Conservation (phyloP, 1,139 yeast species). For the Blastobotrys petasosporus region DNA sequence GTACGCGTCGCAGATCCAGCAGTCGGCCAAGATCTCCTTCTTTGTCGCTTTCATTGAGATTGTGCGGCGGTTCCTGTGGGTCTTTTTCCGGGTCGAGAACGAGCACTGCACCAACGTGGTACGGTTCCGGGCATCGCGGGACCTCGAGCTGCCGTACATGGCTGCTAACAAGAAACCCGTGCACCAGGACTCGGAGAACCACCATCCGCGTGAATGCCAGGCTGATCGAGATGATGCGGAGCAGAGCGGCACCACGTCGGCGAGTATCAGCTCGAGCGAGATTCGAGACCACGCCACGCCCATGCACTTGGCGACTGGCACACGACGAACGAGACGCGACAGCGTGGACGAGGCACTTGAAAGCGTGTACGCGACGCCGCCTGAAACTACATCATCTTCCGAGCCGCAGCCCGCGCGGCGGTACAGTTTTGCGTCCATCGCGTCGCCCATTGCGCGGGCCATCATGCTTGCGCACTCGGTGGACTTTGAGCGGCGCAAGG, state of each 20-base stretch:
- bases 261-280: no score
- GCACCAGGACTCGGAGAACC: no score
- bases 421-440: constrained; percentile 9
- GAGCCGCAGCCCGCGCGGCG: not conserved
- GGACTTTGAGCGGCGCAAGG: constrained; percentile 14
- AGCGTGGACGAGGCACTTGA: not conserved
- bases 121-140: constrained; percentile 79
- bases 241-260: no score
- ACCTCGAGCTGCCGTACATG: constrained; percentile 73
- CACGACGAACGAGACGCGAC: no score
- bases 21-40: constrained; percentile 86
- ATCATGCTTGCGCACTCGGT: constrained; percentile 4
- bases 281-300: no score
- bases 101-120: constrained; percentile 90
- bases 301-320: no score
- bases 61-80: constrained; percentile 79
- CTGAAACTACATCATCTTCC: not conserved
- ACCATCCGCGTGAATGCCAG: no score
- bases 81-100: constrained; percentile 86
- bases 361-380: not conserved
- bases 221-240: no score
- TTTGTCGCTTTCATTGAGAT: constrained; percentile 77
- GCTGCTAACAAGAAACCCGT: constrained; percentile 11
- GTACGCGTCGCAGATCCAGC: constrained; percentile 71
- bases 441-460: constrained; percentile 13